Base-by-base conservation (phyloP, 306 rosid genomes). In the Begonia fuchsioides region DNA sequence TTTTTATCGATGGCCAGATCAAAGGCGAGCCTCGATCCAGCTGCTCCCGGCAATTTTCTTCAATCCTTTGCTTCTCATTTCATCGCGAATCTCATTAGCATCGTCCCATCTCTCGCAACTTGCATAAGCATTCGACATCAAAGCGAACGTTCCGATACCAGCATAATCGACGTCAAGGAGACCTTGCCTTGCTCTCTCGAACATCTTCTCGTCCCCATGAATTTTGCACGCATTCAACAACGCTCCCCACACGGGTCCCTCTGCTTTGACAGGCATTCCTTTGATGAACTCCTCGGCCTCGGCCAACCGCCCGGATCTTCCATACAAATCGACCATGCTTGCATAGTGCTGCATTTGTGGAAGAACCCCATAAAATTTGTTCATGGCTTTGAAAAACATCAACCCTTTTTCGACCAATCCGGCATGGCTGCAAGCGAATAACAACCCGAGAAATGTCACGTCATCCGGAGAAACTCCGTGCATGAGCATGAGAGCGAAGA, bases 301-400 rank as follows among this genome's bases (percentile, higher is more conserved):
- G 41, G 73, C 78, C 16, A 81, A 87, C 59, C 60, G 76, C 1
- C 95, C 88, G 8, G 82, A 76, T 13, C 93, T 76, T 6, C 93
- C 72, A 65, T 78, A 61, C 12, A 86, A 69, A 74, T 86, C 80
- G 40, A 81, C 85, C 87, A 72, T 67, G 51, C 93, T 78, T 3
- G 79, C 80, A 55, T 86, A 86, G 50, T 86, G 95, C 65, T 78
- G 78, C 82, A 78, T 67, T 38, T 78, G 69, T 62, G 95, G 88
- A 47, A 63, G 64, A 45, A 73, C 65, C 49, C 72, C 76, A 51
- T 76, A 49, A 57, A 76, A 69, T 48, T 56, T 48, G 52, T 74
- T 66, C 76, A 86, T 71, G 47, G 75, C 60, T 60, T 65, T 65
- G 66, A 86, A 86, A 59, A 71, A 54, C 66, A 52, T 67, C 54